Conservation (phyloP, 345 rosid genomes). For the Leavenworthia alabamica region DNA sequence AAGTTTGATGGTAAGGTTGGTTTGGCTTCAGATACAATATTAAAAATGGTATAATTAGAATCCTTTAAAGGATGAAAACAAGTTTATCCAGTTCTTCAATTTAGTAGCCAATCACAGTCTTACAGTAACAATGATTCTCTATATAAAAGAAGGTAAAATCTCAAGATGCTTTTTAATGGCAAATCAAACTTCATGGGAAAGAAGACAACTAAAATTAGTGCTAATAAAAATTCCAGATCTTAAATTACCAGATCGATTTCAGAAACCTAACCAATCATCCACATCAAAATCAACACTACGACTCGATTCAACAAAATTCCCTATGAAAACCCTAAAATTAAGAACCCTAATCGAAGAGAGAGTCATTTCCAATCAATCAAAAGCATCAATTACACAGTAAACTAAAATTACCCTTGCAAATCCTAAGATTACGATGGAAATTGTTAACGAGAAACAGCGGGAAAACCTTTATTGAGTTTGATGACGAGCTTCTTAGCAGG, state of each 20-base stretch:
- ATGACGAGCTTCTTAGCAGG: constrained; percentile 86
- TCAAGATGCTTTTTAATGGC: background rate
- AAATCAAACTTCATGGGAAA: background rate
- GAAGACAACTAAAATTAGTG: background rate
- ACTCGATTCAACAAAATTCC: background rate
- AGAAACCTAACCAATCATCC: background rate
- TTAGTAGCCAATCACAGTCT: background rate
- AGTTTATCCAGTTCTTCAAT: background rate
- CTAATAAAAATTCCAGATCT: background rate
- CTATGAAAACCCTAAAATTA: constrained; percentile 16
- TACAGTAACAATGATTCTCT: background rate
- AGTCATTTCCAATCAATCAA: constrained; percentile 8
- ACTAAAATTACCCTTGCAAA: background rate
- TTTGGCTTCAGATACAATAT: constrained; percentile 51
- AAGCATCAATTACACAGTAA: background rate
- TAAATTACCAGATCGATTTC: background rate
- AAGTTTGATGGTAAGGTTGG: constrained; percentile 75
- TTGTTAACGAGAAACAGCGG: background rate
- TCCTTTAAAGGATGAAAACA: background rate
- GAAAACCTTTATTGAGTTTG: constrained; percentile 72
- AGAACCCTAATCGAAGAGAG: constrained; percentile 8
- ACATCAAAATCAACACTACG: background rate
- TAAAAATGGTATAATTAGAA: constrained; percentile 10
- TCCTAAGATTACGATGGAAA: background rate
- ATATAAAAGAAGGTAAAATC: background rate